phyloP scores from a whole-genome alignment of 139 green algal species.

The Closterium sp. region DNA sequence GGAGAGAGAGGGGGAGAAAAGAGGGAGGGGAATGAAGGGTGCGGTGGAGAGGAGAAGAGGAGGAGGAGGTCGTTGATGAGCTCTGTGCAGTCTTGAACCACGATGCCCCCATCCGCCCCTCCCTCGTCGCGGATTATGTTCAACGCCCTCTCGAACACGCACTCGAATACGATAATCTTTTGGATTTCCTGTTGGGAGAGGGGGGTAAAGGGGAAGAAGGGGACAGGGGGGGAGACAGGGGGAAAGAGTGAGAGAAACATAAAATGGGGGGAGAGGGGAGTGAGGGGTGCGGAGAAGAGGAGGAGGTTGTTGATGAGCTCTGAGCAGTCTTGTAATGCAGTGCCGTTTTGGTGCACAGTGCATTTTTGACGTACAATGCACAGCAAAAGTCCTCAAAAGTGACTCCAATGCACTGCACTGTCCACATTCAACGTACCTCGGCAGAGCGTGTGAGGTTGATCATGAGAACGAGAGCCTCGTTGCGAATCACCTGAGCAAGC shows the following conservation, averaged over 20 bases:
- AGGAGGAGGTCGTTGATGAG: neutral
- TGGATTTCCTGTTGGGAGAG: conserved; percentile 64
- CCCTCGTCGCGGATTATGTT: conserved; percentile 78
- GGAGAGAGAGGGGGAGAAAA: neutral
- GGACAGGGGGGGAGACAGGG: neutral
- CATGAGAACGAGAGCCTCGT: conserved; percentile 64
- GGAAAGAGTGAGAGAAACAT: neutral
- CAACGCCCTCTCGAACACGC: conserved; percentile 82
- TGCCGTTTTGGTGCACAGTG: neutral
- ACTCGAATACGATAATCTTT: conserved; percentile 88
- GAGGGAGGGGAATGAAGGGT: neutral
- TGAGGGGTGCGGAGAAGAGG: neutral
- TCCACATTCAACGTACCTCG: conserved; percentile 12
- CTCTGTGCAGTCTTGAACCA: conserved; percentile 56
- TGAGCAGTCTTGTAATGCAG: neutral
- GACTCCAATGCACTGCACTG: neutral
- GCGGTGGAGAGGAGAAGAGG: neutral
- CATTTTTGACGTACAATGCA: neutral
- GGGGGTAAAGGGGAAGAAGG: neutral
- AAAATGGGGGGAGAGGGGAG: neutral
- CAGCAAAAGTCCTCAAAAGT: no score
- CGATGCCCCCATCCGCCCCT: conserved; percentile 68
- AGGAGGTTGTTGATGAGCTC: no score
- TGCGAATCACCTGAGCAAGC: neutral
- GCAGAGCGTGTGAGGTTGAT: conserved; percentile 35